Percentiles rank a stretch among this genome's conserved stretches.
phyloP scores from a whole-genome alignment of 345 rosid species.

The Lepidium sativum region DNA sequence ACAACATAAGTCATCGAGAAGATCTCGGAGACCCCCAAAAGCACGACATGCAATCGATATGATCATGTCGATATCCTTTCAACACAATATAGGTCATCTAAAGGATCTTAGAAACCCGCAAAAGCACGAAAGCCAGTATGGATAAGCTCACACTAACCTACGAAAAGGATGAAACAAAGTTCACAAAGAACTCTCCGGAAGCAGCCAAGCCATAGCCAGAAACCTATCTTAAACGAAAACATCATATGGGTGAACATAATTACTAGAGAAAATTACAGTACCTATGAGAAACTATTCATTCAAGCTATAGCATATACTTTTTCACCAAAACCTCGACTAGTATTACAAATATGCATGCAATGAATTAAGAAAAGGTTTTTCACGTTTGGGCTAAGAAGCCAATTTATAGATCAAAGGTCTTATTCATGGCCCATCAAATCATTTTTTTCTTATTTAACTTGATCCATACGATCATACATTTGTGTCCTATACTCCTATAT shows the following conservation, averaged over 20 bases:
- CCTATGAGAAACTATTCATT: neutral
- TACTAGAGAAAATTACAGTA: constrained; percentile 29
- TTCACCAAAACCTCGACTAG: constrained; percentile 88
- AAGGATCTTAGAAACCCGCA: no score
- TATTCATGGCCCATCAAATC: neutral
- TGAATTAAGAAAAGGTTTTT: constrained; percentile 61
- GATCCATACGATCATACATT: neutral
- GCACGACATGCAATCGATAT: no score
- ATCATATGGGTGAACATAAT: neutral
- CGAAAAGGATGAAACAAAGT: no score
- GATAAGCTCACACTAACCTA: no score
- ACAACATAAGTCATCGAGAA: no score
- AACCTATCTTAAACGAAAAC: neutral
- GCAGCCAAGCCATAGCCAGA: neutral
- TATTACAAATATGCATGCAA: constrained; percentile 80
- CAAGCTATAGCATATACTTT: no score
- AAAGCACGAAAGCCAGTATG: no score
- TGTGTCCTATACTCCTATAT: neutral
- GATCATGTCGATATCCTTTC: no score
- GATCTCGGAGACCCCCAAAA: no score
- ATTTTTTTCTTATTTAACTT: neutral
- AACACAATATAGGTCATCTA: no score
- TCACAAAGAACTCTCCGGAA: neutral
- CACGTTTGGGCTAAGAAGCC: neutral
- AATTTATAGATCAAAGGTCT: neutral